These are phyloP conservation scores for Magnolia sinica DNA, from an alignment of 164 flowering plant species.

Conservation along the genomic window DNA sequence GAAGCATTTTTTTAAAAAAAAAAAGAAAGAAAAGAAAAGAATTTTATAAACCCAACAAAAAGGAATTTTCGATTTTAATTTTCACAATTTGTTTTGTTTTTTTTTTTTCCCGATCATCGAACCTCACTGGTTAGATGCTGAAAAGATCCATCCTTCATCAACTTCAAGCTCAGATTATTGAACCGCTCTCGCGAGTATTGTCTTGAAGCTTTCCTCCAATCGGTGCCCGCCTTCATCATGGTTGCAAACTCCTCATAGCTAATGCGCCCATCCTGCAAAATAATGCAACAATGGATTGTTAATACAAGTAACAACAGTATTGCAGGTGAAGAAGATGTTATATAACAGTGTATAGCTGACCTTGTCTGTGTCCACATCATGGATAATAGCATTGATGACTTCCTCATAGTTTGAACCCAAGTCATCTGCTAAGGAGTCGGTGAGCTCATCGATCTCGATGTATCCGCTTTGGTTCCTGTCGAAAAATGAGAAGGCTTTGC, in stretches of 20 bases:
- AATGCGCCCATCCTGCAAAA: constrained; percentile 70
- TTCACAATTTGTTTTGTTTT: not conserved
- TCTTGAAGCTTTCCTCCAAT: constrained; percentile 90
- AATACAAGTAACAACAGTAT: not conserved
- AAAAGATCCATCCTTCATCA: constrained; percentile 69
- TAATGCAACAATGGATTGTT: not conserved
- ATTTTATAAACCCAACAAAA: constrained; percentile 7
- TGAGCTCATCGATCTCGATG: constrained; percentile 84
- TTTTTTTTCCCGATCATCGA: constrained; percentile 14
- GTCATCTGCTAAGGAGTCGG: constrained; percentile 69
- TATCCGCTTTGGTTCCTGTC: constrained; percentile 64
- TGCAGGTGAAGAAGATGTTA: not conserved
- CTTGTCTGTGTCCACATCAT: constrained; percentile 94
- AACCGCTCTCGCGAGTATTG: constrained; percentile 85
- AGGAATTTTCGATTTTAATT: not conserved
- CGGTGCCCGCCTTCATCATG: constrained; percentile 93
- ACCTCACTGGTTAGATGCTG: constrained; percentile 25
- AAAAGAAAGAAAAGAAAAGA: not conserved
- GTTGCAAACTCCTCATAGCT: constrained; percentile 76
- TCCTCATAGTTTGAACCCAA: constrained; percentile 63
- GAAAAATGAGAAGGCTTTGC: constrained; percentile 70
- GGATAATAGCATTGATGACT: constrained; percentile 73
- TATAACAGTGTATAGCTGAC: constrained; percentile 28
- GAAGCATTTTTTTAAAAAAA: not conserved
- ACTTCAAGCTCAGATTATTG: constrained; percentile 60